Base-by-base conservation (phyloP, 1,284 basidiomycete species). In the Austropuccinia psidii region DNA sequence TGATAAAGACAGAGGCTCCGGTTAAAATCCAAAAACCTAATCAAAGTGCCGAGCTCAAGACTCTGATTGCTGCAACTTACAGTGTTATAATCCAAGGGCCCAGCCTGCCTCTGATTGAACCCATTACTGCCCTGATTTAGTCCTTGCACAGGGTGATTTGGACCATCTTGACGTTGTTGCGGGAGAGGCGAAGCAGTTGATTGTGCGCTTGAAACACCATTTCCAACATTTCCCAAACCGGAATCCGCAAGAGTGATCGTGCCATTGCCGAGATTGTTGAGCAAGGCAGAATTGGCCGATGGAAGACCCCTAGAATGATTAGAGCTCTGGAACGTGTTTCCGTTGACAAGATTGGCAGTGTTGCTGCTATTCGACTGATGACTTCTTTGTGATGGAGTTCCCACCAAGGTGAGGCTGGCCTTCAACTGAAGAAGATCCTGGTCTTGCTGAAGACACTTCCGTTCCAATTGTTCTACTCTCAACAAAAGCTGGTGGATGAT, bases 391-490 rank as follows among this genome's bases (percentile, higher is more conserved):
- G 61, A 27, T 60, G 54, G 72, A 17, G 47, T 52, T 19, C 52
- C 43, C 13, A 57, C 31, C 52, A 49, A 55, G 24, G 31, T 74
- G 15, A 66, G 54, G 35, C 60, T 57, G 21, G 72, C 52, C 47
- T 74, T 65, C 8, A 74, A 39, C 33, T 55, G 52, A 43, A 33
- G 50, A 17, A 74, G 65, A 7, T 65, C 72, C 37, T 57, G 54
- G n/a, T 74, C 72, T 47, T 74, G 72, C 31, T 54, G 55, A 24
- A 55, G 52, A 37, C 54, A 52, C 41, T 62, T 65, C 27, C 72
- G 72, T 41, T 74, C 72, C 19, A 74, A 43, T 31, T 66, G 72
- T 31, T 74, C 72, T 35, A 74, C 57, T 60, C 72, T 65, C 33
- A 39, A 45, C n/a, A 58, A 29, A n/a, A 74, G 41, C 45, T 65